A percentile compares a stretch with the other conserved stretches of the same genome.
Conservation (phyloP, 2,329 filamentous ascomycete species). For the Botrytis sinoallii region DNA sequence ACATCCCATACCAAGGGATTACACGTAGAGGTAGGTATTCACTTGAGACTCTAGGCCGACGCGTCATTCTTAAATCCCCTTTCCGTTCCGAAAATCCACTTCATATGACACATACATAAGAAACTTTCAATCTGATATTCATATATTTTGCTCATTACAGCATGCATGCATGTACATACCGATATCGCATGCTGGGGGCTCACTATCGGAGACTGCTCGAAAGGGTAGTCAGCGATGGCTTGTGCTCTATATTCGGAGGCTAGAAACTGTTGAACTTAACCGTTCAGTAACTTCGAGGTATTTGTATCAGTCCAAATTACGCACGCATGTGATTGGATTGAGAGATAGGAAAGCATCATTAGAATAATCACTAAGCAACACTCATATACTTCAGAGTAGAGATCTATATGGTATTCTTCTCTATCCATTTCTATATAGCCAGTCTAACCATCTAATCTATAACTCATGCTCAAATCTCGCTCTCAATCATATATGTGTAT, state of each 20-base stretch:
- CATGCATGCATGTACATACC: neutral
- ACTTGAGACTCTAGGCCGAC: neutral
- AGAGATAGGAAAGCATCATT: neutral
- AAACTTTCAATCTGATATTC: neutral
- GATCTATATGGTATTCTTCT: constrained; percentile 13
- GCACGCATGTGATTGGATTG: neutral
- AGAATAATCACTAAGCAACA: neutral
- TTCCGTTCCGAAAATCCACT: too few species aligned
- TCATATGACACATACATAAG: neutral
- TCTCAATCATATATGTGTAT: neutral
- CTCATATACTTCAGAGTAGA: neutral
- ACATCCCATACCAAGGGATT: neutral
- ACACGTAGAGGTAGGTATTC: neutral
- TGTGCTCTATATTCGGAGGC: neutral
- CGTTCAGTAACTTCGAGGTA: neutral
- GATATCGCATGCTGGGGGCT: neutral
- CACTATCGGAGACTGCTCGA: neutral
- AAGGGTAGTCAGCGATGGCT: neutral
- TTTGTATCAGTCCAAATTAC: neutral
- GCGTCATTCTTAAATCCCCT: too few species aligned
- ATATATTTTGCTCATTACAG: neutral
- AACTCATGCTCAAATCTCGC: neutral
- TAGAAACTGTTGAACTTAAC: neutral
- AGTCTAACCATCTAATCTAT: neutral
- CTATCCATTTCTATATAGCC: neutral